Percentiles rank a stretch among this genome's conserved stretches.
Evolutionary conservation across 345 rosid genomes (phyloP).

Genomic region (Citrus hindsii): DNA sequence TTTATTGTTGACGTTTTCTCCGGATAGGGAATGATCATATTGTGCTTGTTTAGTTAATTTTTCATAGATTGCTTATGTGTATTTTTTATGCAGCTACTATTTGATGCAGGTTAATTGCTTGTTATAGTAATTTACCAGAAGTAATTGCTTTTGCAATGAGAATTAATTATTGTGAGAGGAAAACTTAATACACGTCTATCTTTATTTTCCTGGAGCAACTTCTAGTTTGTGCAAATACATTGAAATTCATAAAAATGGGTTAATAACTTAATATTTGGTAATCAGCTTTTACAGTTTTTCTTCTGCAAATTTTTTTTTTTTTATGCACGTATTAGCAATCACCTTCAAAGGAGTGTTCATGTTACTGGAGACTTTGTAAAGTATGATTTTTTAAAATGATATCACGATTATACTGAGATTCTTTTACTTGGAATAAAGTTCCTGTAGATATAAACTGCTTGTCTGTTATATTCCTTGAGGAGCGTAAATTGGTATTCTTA

Average conservation of each 20-base stretch:
- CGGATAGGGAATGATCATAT: background rate
- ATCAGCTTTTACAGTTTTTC: background rate
- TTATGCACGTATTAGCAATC: background rate
- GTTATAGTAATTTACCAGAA: background rate
- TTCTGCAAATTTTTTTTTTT: background rate
- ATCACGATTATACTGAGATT: background rate
- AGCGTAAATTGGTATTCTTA: background rate
- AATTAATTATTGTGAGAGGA: background rate
- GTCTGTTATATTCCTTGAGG: background rate
- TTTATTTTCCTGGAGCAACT: background rate
- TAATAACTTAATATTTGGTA: background rate
- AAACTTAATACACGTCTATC: background rate
- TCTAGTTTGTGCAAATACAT: background rate
- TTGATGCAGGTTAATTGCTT: conserved; percentile 1
- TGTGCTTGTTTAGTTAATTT: background rate
- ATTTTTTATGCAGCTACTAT: conserved; percentile 2
- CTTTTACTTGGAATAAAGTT: background rate
- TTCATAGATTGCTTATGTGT: background rate
- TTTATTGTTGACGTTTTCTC: background rate
- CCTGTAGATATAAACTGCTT: background rate
- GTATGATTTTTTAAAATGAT: background rate
- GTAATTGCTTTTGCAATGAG: background rate
- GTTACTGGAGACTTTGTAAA: too few relatives aligned
- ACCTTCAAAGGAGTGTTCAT: background rate
- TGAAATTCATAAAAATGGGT: background rate